Conservation (phyloP, 2,329 filamentous ascomycete species). For the Nemania abortiva region DNA sequence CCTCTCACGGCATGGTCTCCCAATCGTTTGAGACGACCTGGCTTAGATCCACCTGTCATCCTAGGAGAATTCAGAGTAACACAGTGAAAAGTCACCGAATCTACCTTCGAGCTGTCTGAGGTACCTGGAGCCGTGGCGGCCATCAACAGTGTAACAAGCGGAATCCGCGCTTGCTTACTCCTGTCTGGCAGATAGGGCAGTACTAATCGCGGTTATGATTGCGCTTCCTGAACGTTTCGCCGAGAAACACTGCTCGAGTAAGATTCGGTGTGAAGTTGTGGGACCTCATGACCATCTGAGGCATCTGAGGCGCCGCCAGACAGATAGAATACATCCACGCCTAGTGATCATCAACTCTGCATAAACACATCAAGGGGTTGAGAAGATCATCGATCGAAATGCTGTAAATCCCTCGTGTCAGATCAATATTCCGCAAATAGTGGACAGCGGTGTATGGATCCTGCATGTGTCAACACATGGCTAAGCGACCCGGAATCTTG, state of each 20-base stretch:
- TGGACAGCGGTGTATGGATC: slow-evolving; percentile 12
- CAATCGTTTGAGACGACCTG: neutral
- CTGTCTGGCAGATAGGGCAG: neutral
- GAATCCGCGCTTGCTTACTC: slow-evolving; percentile 5
- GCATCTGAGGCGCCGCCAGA: slow-evolving; percentile 10
- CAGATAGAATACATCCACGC: slow-evolving; percentile 25
- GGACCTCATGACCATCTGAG: slow-evolving; percentile 3
- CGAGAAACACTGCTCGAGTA: slow-evolving; percentile 9
- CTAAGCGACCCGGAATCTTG: slow-evolving; percentile 6
- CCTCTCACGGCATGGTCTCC: neutral
- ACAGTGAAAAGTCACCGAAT: neutral
- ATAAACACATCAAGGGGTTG: neutral
- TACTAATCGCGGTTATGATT: neutral
- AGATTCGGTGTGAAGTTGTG: slow-evolving; percentile 33
- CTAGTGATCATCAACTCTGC: neutral
- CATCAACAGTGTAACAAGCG: slow-evolving; percentile 24
- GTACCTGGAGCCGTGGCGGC: slow-evolving; percentile 22
- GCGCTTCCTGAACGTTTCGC: slow-evolving; percentile 3
- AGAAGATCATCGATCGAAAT: neutral
- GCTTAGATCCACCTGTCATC: neutral
- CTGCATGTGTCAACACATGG: slow-evolving; percentile 18
- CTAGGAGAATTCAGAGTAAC: neutral
- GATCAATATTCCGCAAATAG: neutral
- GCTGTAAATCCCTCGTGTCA: slow-evolving; percentile 21
- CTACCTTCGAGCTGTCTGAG: neutral